Evolutionary conservation across 257 asterid species (phyloP).

Genomic region (Striga asiatica): DNA sequence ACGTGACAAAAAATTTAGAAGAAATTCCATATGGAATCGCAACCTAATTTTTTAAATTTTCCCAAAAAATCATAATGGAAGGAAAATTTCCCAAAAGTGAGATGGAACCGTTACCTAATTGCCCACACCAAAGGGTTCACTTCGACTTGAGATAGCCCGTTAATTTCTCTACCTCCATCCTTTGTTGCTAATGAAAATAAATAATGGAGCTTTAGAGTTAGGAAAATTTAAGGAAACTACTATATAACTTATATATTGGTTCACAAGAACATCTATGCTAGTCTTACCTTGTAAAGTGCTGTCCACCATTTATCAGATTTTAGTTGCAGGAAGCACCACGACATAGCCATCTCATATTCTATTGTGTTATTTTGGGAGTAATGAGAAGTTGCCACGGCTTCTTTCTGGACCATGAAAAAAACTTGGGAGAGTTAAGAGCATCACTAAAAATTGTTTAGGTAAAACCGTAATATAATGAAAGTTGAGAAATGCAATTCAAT

Average conservation of each 20-base stretch:
- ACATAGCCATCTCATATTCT: slow-evolving; percentile 73
- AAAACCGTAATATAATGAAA: no score
- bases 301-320: slow-evolving; percentile 52
- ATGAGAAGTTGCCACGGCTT: slow-evolving; percentile 76
- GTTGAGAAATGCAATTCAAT: no score
- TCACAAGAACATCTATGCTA: slow-evolving; percentile 1
- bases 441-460: no score
- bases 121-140: slow-evolving; percentile 24
- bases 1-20: no score
- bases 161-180: slow-evolving; percentile 21
- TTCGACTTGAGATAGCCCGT: slow-evolving; percentile 23
- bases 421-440: neutral
- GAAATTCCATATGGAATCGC: no score
- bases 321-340: slow-evolving; percentile 62
- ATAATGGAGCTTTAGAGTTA: neutral
- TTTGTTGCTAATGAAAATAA: slow-evolving; percentile 30
- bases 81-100: no score
- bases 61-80: no score
- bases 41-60: no score
- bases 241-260: neutral
- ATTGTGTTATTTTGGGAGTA: slow-evolving; percentile 78
- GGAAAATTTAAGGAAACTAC: neutral
- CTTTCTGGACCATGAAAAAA: slow-evolving; percentile 36
- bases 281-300: slow-evolving; percentile 46
- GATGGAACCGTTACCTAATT: no score